These are phyloP conservation scores for Lasiodiplodia citricola DNA, from an alignment of 2,329 filamentous ascomycete genomes.

Conservation along the genomic window DNA sequence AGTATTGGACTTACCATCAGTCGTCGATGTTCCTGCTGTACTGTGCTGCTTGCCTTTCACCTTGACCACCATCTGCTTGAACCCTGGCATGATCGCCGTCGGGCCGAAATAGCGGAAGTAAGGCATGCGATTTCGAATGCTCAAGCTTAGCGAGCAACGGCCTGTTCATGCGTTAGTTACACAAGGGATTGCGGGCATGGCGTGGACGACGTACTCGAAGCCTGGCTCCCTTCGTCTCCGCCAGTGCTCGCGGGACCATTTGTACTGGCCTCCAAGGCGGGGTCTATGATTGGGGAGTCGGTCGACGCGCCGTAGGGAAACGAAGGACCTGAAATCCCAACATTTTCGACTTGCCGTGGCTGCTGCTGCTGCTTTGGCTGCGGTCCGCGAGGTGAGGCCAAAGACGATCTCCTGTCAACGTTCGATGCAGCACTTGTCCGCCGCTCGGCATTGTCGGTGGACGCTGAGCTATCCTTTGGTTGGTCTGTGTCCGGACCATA, in stretches of 20 bases:
- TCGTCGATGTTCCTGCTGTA: slow-evolving; percentile 60
- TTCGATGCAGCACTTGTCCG: neutral
- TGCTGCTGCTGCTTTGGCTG: slow-evolving; percentile 12
- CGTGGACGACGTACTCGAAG: slow-evolving; percentile 34
- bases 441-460: neutral
- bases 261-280: slow-evolving; percentile 4
- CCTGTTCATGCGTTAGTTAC: slow-evolving; percentile 31
- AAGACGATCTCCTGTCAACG: neutral
- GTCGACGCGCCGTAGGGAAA: neutral
- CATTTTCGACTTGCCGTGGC: neutral
- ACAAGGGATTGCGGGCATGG: slow-evolving; percentile 26
- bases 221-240: slow-evolving; percentile 45
- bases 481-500: slow-evolving; percentile 47
- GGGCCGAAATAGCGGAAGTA: slow-evolving; percentile 92
- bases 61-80: slow-evolving; percentile 89
- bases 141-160: slow-evolving; percentile 44
- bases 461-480: neutral
- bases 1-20: slow-evolving; percentile 43
- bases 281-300: slow-evolving; percentile 9
- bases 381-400: neutral
- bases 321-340: neutral
- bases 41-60: slow-evolving; percentile 70
- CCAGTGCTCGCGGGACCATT: slow-evolving; percentile 7
- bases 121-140: slow-evolving; percentile 70
- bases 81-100: slow-evolving; percentile 88